phyloP scores from a whole-genome alignment of 192 early-diverging fungal genomes.

The Dimargaris xerosporica region DNA sequence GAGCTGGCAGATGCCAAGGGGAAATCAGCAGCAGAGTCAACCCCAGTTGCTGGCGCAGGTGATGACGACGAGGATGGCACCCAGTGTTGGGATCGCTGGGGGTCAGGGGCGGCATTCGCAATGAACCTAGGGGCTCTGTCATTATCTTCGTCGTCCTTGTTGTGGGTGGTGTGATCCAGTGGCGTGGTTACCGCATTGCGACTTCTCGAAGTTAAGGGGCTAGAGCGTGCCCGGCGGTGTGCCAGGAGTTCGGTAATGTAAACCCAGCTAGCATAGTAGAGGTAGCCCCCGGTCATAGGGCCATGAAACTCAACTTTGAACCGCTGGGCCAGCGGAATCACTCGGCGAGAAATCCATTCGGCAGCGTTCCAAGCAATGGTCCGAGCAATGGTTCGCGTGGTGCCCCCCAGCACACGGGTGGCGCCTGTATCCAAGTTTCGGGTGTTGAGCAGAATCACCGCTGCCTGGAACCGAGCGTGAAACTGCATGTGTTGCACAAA shows the following conservation, averaged over 20 bases:
- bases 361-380: conserved; percentile 9
- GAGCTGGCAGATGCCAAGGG: neutral
- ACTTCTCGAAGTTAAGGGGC: neutral
- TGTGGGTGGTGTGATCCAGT: neutral
- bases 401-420: neutral
- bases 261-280: conserved; percentile 8
- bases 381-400: neutral
- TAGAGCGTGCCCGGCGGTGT: neutral
- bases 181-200: neutral
- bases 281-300: conserved; percentile 3
- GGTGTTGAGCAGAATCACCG: conserved; percentile 6
- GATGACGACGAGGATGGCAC: neutral
- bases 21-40: neutral
- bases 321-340: conserved; percentile 1
- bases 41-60: no score
- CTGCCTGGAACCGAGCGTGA: conserved; percentile 2
- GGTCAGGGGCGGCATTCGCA: neutral
- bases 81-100: neutral
- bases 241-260: conserved; percentile 8
- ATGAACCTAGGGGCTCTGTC: neutral
- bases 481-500: neutral
- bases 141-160: neutral
- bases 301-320: conserved; percentile 1
- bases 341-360: neutral
- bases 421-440: neutral